Percentiles rank a stretch among this genome's conserved stretches.
phyloP scores from a whole-genome alignment of 495 filamentous ascomycete genomes.

The Penicillium roqueforti region DNA sequence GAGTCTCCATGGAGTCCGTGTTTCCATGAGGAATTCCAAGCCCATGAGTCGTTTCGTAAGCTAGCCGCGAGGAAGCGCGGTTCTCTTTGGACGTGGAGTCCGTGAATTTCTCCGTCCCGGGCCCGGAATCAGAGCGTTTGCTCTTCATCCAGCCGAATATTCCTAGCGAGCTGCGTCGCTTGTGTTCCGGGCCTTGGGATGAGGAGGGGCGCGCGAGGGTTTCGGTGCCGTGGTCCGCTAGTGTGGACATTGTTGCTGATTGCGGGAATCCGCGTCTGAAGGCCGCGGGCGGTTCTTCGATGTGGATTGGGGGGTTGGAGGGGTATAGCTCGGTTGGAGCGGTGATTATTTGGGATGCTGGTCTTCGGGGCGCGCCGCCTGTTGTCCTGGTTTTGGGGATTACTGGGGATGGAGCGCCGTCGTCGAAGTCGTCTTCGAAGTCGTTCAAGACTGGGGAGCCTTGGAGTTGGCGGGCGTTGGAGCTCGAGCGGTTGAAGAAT shows the following conservation, averaged over 20 bases:
- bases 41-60: slow-evolving; percentile 6
- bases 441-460: slow-evolving; percentile 25
- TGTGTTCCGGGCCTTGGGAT: slow-evolving; percentile 34
- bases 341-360: slow-evolving; percentile 21
- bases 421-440: slow-evolving; percentile 23
- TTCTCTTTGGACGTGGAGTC: slow-evolving; percentile 11
- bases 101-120: slow-evolving; percentile 18
- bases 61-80: slow-evolving; percentile 12
- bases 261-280: slow-evolving; percentile 22
- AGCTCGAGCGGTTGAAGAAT: slow-evolving; percentile 33
- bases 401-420: slow-evolving; percentile 37
- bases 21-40: slow-evolving; percentile 3
- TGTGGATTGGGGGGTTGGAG: slow-evolving; percentile 4
- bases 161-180: slow-evolving; percentile 38
- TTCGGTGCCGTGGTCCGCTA: slow-evolving; percentile 10
- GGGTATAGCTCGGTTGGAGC: slow-evolving; percentile 13
- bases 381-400: slow-evolving; percentile 31
- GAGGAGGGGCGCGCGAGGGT: slow-evolving; percentile 26
- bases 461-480: slow-evolving; percentile 23
- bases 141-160: slow-evolving; percentile 47
- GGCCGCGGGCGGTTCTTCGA: slow-evolving; percentile 6
- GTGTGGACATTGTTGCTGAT: slow-evolving; percentile 24
- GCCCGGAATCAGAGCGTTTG: slow-evolving; percentile 22
- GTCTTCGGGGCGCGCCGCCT: slow-evolving; percentile 11
- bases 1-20: slow-evolving; percentile 17